A percentile compares a stretch with the other conserved stretches of the same genome.
phyloP scores from a whole-genome alignment of 2,329 filamentous ascomycete species.

The Leptosphaerulina australis region DNA sequence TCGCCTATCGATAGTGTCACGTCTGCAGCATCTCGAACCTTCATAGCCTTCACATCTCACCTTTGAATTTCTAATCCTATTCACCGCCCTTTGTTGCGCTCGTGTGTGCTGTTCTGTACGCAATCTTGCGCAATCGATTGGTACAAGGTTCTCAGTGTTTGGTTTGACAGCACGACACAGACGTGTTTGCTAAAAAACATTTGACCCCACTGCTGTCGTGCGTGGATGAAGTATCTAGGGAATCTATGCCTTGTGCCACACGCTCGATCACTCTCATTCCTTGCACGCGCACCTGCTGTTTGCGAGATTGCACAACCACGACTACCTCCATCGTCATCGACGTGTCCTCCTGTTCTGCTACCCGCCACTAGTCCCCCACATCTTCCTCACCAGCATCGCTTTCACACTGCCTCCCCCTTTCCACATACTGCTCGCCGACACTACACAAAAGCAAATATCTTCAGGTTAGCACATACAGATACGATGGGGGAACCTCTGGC shows the following conservation, averaged over 20 bases:
- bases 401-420: constrained; percentile 1
- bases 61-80: constrained; percentile 1
- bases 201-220: constrained; percentile 27
- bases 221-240: constrained; percentile 30
- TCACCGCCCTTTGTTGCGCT: constrained; percentile 30
- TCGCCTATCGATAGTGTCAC: constrained; percentile 8
- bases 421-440: constrained; percentile 18
- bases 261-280: constrained; percentile 18
- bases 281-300: constrained; percentile 12
- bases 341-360: constrained; percentile 11
- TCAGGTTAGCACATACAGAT: not conserved
- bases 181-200: constrained; percentile 5
- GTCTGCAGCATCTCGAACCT: constrained; percentile 11
- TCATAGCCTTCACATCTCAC: constrained; percentile 17
- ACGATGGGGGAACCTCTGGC: constrained; percentile 42
- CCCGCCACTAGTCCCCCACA: constrained; percentile 29
- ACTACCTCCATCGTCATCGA: constrained; percentile 26
- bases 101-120: not conserved
- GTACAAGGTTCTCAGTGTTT: constrained; percentile 6
- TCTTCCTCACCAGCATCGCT: constrained; percentile 29
- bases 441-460: constrained; percentile 3
- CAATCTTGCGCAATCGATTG: constrained; percentile 6
- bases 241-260: constrained; percentile 28
- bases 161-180: constrained; percentile 7
- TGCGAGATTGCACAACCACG: constrained; percentile 22